Evolutionary conservation across 179 eudicot genomes (phyloP).

Genomic region (Vitellaria paradoxa): DNA sequence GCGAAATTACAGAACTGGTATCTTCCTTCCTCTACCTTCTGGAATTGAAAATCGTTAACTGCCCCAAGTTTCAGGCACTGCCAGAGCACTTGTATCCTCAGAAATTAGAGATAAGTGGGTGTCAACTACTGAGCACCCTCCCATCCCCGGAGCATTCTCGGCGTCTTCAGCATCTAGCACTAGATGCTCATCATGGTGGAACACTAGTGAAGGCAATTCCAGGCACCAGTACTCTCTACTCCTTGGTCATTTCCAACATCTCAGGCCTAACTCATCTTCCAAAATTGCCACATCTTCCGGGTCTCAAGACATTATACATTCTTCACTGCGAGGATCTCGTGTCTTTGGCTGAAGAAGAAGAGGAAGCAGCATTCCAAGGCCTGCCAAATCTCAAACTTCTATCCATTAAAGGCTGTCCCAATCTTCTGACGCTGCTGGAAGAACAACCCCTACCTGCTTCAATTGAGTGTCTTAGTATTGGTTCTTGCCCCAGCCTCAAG

Average conservation of each 20-base stretch:
- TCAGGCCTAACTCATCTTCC: slow-evolving; percentile 21
- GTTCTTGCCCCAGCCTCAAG: slow-evolving; percentile 20
- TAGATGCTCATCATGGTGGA: slow-evolving; percentile 19
- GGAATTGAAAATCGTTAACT: slow-evolving; percentile 4
- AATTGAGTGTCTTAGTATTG: slow-evolving; percentile 24
- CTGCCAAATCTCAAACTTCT: slow-evolving; percentile 20
- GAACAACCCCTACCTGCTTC: slow-evolving; percentile 21
- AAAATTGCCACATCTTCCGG: slow-evolving; percentile 27
- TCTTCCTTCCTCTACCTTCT: background rate
- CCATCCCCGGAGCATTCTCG: slow-evolving; percentile 12
- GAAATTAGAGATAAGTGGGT: slow-evolving; percentile 12
- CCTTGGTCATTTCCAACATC: slow-evolving; percentile 30
- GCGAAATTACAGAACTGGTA: too few relatives aligned
- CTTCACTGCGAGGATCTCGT: slow-evolving; percentile 25
- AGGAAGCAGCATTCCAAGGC: slow-evolving; percentile 14
- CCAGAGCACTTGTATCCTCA: slow-evolving; percentile 1
- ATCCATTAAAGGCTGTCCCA: slow-evolving; percentile 17
- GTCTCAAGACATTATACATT: slow-evolving; percentile 24
- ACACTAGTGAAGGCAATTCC: slow-evolving; percentile 21
- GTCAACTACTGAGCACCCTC: slow-evolving; percentile 11
- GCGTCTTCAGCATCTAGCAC: slow-evolving; percentile 29
- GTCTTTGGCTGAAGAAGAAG: background rate
- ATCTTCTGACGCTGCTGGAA: slow-evolving; percentile 12
- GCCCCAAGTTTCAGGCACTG: slow-evolving; percentile 10
- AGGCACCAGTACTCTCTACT: slow-evolving; percentile 21